Conservation (phyloP, 805 yeast species). For the Candida parachauliodes region DNA sequence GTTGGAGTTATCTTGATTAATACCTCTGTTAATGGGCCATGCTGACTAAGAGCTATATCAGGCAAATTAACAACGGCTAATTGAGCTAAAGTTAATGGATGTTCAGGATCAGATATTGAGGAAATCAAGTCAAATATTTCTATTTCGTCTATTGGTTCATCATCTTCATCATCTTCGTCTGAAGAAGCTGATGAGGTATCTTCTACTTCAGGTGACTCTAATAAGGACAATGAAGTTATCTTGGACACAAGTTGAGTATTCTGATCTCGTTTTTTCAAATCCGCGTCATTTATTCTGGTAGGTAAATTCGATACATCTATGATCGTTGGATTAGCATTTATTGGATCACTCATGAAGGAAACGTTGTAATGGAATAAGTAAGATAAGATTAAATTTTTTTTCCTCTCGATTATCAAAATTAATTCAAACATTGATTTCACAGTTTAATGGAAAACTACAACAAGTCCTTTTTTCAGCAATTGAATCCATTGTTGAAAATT, state of each 20-base stretch:
- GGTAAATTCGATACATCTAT: conserved; percentile 76
- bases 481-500: conserved; percentile 31
- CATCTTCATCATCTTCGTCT: conserved; percentile 35
- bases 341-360: conserved; percentile 64
- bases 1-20: conserved; percentile 90
- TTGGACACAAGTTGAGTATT: conserved; percentile 20
- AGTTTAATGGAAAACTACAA: conserved; percentile 2
- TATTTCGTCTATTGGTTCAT: conserved; percentile 77
- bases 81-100: conserved; percentile 92
- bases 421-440: background rate
- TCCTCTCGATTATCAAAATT: no score
- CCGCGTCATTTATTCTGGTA: conserved; percentile 42
- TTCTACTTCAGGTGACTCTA: conserved; percentile 17
- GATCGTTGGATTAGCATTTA: conserved; percentile 89
- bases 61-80: conserved; percentile 84
- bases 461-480: conserved; percentile 22
- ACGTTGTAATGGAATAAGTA: no score
- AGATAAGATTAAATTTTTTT: no score
- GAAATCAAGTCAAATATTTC: conserved; percentile 87
- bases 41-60: conserved; percentile 71
- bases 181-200: conserved; percentile 15
- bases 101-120: conserved; percentile 93
- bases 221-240: conserved; percentile 32
- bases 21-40: conserved; percentile 65
- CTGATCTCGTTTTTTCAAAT: conserved; percentile 10